phyloP scores from a whole-genome alignment of 140 eudicot species.

The Oenanthe javanica region DNA sequence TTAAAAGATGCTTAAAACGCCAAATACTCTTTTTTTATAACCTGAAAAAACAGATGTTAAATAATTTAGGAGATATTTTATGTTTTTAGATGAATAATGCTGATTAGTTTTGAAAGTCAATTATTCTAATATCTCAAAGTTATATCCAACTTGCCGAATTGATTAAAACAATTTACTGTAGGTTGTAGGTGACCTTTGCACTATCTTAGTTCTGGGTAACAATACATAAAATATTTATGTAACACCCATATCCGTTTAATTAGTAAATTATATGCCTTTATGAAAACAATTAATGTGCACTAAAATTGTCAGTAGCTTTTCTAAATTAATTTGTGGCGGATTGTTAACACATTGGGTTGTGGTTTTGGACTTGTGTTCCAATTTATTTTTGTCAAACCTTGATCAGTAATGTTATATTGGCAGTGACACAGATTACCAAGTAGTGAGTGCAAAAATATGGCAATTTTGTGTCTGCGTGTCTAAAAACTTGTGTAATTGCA shows the following conservation, averaged over 20 bases:
- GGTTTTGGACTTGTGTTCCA: background rate
- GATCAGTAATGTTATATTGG: background rate
- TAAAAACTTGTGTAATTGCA: background rate
- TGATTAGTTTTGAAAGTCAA: background rate
- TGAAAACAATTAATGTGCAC: too few relatives aligned
- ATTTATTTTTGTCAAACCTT: background rate
- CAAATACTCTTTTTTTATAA: background rate
- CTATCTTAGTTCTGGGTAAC: background rate
- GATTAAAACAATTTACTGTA: background rate
- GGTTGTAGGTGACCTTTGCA: background rate
- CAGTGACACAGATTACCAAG: background rate
- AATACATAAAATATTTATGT: background rate
- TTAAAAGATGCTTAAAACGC: background rate
- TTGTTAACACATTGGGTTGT: too few relatives aligned
- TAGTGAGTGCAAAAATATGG: background rate
- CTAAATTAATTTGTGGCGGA: too few relatives aligned
- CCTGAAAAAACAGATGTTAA: background rate
- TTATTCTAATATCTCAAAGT: background rate
- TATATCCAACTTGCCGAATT: background rate
- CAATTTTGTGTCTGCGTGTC: background rate
- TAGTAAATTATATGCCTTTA: too few relatives aligned
- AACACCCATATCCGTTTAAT: too few relatives aligned
- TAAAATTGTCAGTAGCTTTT: too few relatives aligned
- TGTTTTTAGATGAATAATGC: background rate
- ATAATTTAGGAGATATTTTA: background rate